phyloP scores from a whole-genome alignment of 106 monocot genomes.

The Xerophyta viscosa region DNA sequence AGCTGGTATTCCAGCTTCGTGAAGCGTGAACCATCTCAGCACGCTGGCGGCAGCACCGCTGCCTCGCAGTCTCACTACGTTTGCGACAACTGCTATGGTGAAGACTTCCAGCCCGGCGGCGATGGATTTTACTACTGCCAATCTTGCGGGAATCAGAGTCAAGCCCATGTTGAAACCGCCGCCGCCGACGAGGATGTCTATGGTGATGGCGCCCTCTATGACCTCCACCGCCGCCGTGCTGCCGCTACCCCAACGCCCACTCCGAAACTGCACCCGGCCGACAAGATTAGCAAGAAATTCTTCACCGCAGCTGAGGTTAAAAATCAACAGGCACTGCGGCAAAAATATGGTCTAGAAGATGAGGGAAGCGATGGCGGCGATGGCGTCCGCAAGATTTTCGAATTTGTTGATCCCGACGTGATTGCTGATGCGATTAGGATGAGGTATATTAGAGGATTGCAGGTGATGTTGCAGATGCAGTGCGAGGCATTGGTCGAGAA shows the following conservation, averaged over 20 bases:
- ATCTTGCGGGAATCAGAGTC: slow-evolving; percentile 31
- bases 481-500: slow-evolving; percentile 64
- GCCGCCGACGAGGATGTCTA: slow-evolving; percentile 26
- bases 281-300: slow-evolving; percentile 12
- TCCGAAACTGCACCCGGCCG: not conserved
- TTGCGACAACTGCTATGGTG: slow-evolving; percentile 37
- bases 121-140: slow-evolving; percentile 56
- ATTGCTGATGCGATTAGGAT: slow-evolving; percentile 18
- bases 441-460: slow-evolving; percentile 68
- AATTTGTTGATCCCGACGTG: slow-evolving; percentile 11
- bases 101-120: slow-evolving; percentile 24
- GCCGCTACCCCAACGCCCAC: slow-evolving; percentile 1
- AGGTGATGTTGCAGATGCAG: slow-evolving; percentile 78
- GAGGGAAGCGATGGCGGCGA: slow-evolving; percentile 27
- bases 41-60: no score
- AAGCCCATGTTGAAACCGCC: slow-evolving; percentile 24
- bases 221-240: slow-evolving; percentile 13
- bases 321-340: no score
- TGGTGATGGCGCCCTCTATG: slow-evolving; percentile 26
- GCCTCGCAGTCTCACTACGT: slow-evolving; percentile 1
- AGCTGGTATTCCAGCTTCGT: no score
- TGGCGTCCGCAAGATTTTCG: no score
- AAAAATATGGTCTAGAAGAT: not conserved
- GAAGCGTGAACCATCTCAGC: no score
- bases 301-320: no score